A percentile compares a stretch with the other conserved stretches of the same genome.
Evolutionary conservation across 352 stramenopile species (phyloP).

Genomic region (Phytophthora palmivora): DNA sequence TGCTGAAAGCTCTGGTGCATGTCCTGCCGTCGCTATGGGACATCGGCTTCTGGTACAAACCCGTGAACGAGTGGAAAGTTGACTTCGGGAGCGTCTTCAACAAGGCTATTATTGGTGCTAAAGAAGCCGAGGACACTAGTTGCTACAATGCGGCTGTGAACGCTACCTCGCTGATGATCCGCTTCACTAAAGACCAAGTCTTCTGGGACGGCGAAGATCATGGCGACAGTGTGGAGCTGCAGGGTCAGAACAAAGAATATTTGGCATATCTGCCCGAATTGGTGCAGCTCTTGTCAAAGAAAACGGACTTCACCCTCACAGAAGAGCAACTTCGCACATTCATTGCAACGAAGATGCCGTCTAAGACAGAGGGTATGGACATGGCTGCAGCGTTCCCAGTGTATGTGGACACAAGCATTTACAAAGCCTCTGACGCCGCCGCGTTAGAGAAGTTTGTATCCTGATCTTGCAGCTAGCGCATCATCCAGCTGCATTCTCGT

Average conservation of each 20-base stretch:
- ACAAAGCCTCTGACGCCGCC: slow-evolving; percentile 44
- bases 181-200: slow-evolving; percentile 76
- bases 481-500: not conserved
- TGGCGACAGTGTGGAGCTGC: slow-evolving; percentile 31
- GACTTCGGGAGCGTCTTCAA: slow-evolving; percentile 42
- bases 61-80: slow-evolving; percentile 43
- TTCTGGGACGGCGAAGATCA: slow-evolving; percentile 54
- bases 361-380: slow-evolving; percentile 70
- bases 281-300: slow-evolving; percentile 40
- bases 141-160: slow-evolving; percentile 54
- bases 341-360: slow-evolving; percentile 61
- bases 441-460: slow-evolving; percentile 41
- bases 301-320: slow-evolving; percentile 33
- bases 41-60: slow-evolving; percentile 61
- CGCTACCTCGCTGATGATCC: slow-evolving; percentile 57
- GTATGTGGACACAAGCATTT: slow-evolving; percentile 62
- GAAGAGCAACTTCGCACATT: slow-evolving; percentile 51
- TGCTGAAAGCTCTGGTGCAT: slow-evolving; percentile 43
- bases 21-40: slow-evolving; percentile 58
- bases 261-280: slow-evolving; percentile 50
- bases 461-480: not conserved
- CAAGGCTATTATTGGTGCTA: slow-evolving; percentile 35
- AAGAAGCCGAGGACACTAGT: slow-evolving; percentile 14
- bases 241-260: slow-evolving; percentile 37
- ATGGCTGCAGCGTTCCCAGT: slow-evolving; percentile 49